Base-by-base conservation (phyloP, 2,329 filamentous ascomycete species). In the Simplicillium sp. region DNA sequence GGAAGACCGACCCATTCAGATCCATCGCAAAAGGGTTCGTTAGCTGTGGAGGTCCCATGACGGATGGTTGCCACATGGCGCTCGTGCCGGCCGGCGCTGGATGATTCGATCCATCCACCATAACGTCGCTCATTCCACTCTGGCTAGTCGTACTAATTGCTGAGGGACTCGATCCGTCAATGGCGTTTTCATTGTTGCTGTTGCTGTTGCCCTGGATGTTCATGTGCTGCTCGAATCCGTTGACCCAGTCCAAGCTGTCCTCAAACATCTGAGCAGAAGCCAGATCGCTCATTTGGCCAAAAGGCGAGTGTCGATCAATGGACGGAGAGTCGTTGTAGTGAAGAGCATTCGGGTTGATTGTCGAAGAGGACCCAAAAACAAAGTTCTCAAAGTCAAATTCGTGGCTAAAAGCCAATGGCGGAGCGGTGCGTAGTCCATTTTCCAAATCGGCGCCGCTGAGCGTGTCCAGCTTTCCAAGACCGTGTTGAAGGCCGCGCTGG, bases 111-210 rank as follows among this genome's bases (percentile, higher is more conserved):
- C 86, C 87, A 60, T 96, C 88, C 43, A 92, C 71, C 82, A 95
- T 88, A 44, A 88, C 80, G 58, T 97, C 92, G 62, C 87, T 94
- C 60, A 89, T 85, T 38, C 83, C 86, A 58, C 85, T 90, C 56
- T 94, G 89, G 62, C 89, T 97, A 44, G 86, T 87, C 34, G 87
- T 94, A 66, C 90, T 97, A 60, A 97, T 90, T 36, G 88, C 88
- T 8, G 92, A 97, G 13, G 92, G 92, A 12, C 92, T 97, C 11
- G 92, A 97, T 44, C 85, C 88, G 53, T 95, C 90, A 40, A 96
- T 77, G 20, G 86, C 87, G 49, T 81, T 83, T 51, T 95, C 88
- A 53, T 83, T 84, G 41, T 70, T 66, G 20, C 9, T 25, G 20
- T 25, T 25, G 20, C 20, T 25, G 20, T 25, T 25, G 20, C 20